Conservation (phyloP, 495 filamentous ascomycete genomes). For the Aspergillus conjunctus region DNA sequence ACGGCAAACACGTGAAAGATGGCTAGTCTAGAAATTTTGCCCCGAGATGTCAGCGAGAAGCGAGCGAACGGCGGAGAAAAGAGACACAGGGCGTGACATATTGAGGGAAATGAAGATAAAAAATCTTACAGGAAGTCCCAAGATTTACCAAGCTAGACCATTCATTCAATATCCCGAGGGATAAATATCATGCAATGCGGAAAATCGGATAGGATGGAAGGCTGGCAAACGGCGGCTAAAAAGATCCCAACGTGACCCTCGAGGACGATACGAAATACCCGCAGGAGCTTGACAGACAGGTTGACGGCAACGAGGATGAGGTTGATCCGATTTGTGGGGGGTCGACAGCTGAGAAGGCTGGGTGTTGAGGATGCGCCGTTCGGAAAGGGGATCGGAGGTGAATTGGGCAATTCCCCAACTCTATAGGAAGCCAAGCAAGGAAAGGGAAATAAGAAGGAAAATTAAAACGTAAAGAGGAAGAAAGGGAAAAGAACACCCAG, state of each 20-base stretch:
- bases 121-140: constrained; percentile 24
- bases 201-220: constrained; percentile 5
- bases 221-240: constrained; percentile 6
- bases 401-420: constrained; percentile 3
- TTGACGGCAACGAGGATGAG: constrained; percentile 2
- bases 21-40: constrained; percentile 17
- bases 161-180: constrained; percentile 25
- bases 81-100: neutral
- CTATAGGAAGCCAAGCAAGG: constrained; percentile 4
- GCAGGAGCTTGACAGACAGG: constrained; percentile 13
- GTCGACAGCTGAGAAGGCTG: constrained; percentile 7
- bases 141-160: constrained; percentile 25
- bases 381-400: constrained; percentile 26
- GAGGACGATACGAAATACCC: constrained; percentile 7
- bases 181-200: constrained; percentile 8
- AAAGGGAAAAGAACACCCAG: constrained; percentile 26
- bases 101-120: neutral
- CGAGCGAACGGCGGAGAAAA: neutral
- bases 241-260: constrained; percentile 13
- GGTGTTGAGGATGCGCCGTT: constrained; percentile 29
- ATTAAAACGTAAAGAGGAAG: constrained; percentile 17
- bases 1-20: constrained; percentile 38
- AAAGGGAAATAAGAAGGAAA: constrained; percentile 17
- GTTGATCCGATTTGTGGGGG: neutral
- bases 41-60: neutral